These are phyloP conservation scores for Rhipidocladum racemiflorum DNA, from an alignment of 176 grass and related monocot genomes.

Conservation along the genomic window DNA sequence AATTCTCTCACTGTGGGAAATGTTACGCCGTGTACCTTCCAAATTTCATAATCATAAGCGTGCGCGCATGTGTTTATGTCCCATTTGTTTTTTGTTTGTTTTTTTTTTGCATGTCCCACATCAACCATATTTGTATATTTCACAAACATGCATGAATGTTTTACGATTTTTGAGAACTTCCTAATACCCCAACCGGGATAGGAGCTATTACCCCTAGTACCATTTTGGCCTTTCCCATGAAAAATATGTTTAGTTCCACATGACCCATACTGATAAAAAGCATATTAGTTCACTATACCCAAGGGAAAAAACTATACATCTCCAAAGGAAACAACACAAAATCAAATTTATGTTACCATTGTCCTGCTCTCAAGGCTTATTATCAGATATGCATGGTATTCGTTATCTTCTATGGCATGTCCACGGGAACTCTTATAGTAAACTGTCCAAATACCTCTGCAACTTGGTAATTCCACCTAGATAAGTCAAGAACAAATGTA, in stretches of 20 bases:
- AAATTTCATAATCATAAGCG: not conserved
- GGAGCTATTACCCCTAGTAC: not conserved
- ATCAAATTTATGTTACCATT: constrained; percentile 60
- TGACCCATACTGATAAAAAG: not conserved
- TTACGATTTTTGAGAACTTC: not conserved
- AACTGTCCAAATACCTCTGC: constrained; percentile 98
- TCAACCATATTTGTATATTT: not conserved
- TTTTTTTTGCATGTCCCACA: not conserved
- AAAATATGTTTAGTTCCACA: not conserved
- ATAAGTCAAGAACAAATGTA: constrained; percentile 34
- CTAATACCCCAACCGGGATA: not conserved
- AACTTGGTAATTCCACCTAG: constrained; percentile 85
- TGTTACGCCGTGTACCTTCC: not conserved
- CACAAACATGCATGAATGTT: not conserved
- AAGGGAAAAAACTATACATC: not conserved
- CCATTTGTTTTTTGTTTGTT: not conserved
- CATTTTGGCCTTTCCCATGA: not conserved
- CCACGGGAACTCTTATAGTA: constrained; percentile 90
- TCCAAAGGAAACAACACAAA: not conserved
- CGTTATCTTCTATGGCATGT: constrained; percentile 67
- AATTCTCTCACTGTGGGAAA: not conserved
- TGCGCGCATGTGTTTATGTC: not conserved
- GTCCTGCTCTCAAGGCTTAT: constrained; percentile 90
- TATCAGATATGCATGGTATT: constrained; percentile 98
- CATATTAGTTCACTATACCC: not conserved